These are phyloP conservation scores for Suillus clintonianus DNA, from an alignment of 768 basidiomycete genomes.

Conservation along the genomic window DNA sequence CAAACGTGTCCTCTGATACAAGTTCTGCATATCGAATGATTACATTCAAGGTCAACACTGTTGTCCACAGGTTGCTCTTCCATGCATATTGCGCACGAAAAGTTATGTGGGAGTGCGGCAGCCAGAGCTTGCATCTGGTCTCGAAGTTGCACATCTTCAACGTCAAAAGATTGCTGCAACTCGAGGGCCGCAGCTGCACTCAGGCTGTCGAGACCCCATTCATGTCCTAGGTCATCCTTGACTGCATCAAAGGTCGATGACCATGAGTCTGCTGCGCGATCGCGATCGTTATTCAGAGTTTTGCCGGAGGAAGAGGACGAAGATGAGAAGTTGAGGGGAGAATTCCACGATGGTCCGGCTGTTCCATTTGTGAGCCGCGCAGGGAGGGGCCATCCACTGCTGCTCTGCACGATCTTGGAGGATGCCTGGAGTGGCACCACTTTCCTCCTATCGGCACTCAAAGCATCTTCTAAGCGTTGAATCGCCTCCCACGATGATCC, in stretches of 20 bases:
- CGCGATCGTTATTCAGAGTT: constrained; percentile 7
- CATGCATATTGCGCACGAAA: constrained; percentile 58
- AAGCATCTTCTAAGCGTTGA: constrained; percentile 11
- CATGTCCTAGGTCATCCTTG: not conserved
- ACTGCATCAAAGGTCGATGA: not conserved
- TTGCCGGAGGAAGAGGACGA: constrained; percentile 20
- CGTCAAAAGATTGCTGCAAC: constrained; percentile 40
- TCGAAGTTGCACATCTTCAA: constrained; percentile 41
- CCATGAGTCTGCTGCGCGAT: constrained; percentile 11
- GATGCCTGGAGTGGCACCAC: not conserved
- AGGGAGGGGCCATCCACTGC: constrained; percentile 1
- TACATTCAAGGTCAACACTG: constrained; percentile 47
- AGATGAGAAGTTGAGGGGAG: constrained; percentile 11
- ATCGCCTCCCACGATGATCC: constrained; percentile 13
- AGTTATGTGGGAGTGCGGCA: constrained; percentile 33
- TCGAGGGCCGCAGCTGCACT: constrained; percentile 23
- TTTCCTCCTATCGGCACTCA: constrained; percentile 15
- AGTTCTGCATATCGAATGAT: constrained; percentile 53
- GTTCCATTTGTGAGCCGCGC: constrained; percentile 16
- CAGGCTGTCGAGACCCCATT: constrained; percentile 9
- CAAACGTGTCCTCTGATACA: constrained; percentile 48
- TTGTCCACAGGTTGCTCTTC: constrained; percentile 47
- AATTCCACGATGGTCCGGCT: constrained; percentile 15
- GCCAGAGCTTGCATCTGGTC: constrained; percentile 34
- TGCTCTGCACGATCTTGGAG: not conserved